These are phyloP conservation scores for Bryum argenteum DNA, from an alignment of 225 moss, liverwort and hornwort species.

Conservation along the genomic window DNA sequence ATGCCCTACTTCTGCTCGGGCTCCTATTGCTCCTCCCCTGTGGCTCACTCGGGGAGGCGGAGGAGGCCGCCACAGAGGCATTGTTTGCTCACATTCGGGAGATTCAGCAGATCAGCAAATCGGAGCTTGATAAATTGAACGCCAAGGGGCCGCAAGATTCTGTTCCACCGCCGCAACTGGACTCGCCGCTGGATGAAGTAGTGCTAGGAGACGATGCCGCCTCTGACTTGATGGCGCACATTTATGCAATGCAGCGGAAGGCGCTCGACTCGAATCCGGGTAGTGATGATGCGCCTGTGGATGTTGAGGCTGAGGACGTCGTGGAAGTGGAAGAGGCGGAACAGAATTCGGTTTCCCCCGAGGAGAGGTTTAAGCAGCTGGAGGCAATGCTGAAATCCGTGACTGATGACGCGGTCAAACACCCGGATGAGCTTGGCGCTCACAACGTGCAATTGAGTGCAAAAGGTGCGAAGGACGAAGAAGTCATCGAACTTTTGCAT, in stretches of 20 bases:
- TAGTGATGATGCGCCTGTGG: constrained; percentile 17
- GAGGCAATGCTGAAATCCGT: constrained; percentile 45
- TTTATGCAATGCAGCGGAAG: constrained; percentile 35
- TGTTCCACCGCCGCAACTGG: constrained; percentile 1
- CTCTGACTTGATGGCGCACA: constrained; percentile 44
- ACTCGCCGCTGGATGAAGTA: background rate
- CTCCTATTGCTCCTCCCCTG: constrained; percentile 24
- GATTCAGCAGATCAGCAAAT: constrained; percentile 24
- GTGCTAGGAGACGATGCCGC: constrained; percentile 6
- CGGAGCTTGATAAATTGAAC: constrained; percentile 35
- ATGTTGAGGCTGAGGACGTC: constrained; percentile 20
- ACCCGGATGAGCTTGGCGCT: constrained; percentile 27
- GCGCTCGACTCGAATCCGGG: constrained; percentile 17
- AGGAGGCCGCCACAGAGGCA: constrained; percentile 14
- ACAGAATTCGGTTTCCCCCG: constrained; percentile 24
- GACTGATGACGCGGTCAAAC: constrained; percentile 29
- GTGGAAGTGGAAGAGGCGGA: constrained; percentile 21
- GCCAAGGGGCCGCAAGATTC: constrained; percentile 12
- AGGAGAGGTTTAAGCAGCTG: constrained; percentile 45
- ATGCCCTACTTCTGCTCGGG: constrained; percentile 36
- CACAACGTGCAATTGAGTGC: constrained; percentile 35
- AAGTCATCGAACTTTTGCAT: constrained; percentile 54
- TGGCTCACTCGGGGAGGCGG: constrained; percentile 17
- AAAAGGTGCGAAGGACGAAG: constrained; percentile 34
- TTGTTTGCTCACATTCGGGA: constrained; percentile 37